These are phyloP conservation scores for Ophiostoma tasmaniense DNA, from an alignment of 2,329 filamentous ascomycete genomes.

Conservation along the genomic window DNA sequence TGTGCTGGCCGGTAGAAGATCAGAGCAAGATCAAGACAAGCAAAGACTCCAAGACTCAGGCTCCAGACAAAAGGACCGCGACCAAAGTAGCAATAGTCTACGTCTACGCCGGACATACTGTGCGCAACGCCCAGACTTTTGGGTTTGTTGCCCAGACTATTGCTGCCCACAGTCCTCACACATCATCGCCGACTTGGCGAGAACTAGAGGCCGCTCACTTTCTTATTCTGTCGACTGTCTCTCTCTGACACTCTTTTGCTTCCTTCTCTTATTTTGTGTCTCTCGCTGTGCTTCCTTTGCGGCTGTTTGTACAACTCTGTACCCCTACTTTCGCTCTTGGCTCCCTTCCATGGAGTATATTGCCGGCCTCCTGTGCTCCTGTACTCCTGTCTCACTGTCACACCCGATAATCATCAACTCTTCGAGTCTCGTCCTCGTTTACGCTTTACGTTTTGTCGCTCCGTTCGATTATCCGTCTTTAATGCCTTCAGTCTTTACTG, in stretches of 20 bases:
- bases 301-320: background rate
- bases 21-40: no score
- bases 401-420: background rate
- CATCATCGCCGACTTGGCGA: background rate
- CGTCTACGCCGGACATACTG: background rate
- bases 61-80: background rate
- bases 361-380: background rate
- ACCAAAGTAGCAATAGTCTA: background rate
- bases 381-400: background rate
- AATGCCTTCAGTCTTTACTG: no score
- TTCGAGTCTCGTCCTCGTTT: background rate
- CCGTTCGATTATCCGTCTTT: background rate
- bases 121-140: no score
- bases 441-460: background rate
- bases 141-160: background rate
- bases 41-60: background rate
- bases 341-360: constrained; percentile 1
- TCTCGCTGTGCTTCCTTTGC: background rate
- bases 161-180: background rate
- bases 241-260: background rate
- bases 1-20: background rate
- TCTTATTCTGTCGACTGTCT: background rate
- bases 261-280: background rate
- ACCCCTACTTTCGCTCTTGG: background rate
- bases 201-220: background rate